Evolutionary conservation across 2,329 filamentous ascomycete species (phyloP).

Genomic region (Ophiostoma ips): DNA sequence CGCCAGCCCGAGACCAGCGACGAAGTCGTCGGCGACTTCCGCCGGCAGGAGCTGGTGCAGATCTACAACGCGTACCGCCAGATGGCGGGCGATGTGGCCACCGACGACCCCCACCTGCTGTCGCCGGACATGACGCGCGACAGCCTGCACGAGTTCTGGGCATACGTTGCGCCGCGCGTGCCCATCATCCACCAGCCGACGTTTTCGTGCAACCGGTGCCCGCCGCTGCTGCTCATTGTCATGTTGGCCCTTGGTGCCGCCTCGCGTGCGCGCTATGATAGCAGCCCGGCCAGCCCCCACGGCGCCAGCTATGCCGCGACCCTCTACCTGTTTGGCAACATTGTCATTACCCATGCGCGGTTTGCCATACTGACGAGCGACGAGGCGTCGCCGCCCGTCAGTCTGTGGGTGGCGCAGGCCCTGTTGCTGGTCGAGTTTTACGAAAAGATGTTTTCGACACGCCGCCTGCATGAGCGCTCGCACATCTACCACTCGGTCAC

Average conservation of each 20-base stretch:
- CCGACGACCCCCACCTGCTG: conserved; percentile 25
- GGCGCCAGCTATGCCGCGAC: conserved; percentile 26
- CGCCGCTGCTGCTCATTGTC: conserved; percentile 60
- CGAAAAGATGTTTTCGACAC: conserved; percentile 82
- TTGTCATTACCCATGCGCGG: conserved; percentile 57
- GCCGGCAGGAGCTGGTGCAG: conserved; percentile 28
- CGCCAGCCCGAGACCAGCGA: conserved; percentile 25
- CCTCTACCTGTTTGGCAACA: conserved; percentile 23
- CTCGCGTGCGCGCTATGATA: conserved; percentile 37
- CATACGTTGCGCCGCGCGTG: conserved; percentile 69
- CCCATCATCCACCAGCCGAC: conserved; percentile 83
- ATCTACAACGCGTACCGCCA: conserved; percentile 24
- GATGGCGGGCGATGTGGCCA: conserved; percentile 28
- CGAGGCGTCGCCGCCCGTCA: conserved; percentile 71
- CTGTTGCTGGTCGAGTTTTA: conserved; percentile 74
- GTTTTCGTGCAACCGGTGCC: conserved; percentile 67
- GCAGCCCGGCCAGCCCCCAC: conserved; percentile 41
- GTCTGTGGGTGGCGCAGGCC: conserved; percentile 79
- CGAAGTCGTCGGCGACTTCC: conserved; percentile 30
- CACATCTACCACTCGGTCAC: conserved; percentile 85
- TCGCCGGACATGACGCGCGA: conserved; percentile 64
- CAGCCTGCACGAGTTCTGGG: conserved; percentile 79
- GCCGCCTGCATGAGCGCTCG: conserved; percentile 69
- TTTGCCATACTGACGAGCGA: conserved; percentile 75
- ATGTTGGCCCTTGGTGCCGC: conserved; percentile 78